Base-by-base conservation (phyloP, 2,329 filamentous ascomycete species). In the Penicillium sp. region DNA sequence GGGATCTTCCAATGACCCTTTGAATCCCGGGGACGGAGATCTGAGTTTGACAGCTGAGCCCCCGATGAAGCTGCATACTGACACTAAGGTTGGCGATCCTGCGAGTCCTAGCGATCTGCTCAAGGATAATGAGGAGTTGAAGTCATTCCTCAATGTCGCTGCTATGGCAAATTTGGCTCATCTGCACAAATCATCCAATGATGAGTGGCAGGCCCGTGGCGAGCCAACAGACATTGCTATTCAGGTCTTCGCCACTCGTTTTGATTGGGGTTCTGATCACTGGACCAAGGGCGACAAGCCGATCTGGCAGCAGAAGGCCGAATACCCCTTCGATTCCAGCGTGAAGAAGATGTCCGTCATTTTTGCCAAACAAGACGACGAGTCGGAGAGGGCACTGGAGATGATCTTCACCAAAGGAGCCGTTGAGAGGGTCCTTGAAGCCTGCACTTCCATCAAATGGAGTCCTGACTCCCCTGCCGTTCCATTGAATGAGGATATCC, bases 281-380 rank as follows among this genome's bases (percentile, higher is more conserved):
- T 80, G 83, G 62, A 81, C 80, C 0, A 75, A 77, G 13, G 82
- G 80, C 2, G 76, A 82, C 1, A 74, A 74, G 4, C 75, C 82
- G 0, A 65, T 77, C 27, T 88, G 84, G 84, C 77, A 75, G 21
- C 79, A 88, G 62, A 74, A 86, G 24, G 84, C 85, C 1, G 89
- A 91, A 64, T 90, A 88, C 57, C 88, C 87, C 0, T 91, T 91
- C 61, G 88, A 91, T 67, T 90, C 87, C 0, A 84, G 84, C 56
- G 83, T 90, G 61, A 91, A 91, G 77, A 89, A 87, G 65, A 91
- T 91, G 88, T 89, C 87, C 0, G 87, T 90, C 37, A 85, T 90
- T 52, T 89, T 88, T 70, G 65, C 70, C 11, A 68, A 70, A n/a
- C 37, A 50, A 3, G 56, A 63, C 0, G 58, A 62, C 7, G 53